Base-by-base conservation (phyloP, 2,329 filamentous ascomycete genomes). In the Lachnum nothofagi region DNA sequence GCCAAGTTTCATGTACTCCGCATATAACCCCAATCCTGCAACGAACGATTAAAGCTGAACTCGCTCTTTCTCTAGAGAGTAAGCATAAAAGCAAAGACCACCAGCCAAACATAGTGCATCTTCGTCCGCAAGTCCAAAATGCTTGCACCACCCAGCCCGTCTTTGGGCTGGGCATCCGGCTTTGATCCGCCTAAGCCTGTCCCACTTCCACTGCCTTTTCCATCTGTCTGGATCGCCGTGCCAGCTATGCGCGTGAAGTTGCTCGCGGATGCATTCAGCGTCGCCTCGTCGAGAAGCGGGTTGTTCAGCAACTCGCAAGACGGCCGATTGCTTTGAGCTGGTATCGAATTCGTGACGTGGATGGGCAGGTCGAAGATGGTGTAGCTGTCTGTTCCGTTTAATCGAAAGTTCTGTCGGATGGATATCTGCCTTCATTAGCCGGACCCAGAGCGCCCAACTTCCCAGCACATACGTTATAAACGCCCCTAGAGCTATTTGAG, bases 281-380 rank as follows among this genome's bases (percentile, higher is more conserved):
- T 65, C 9, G 72, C 70, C 17, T 72, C 69, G 1, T 70, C 62
- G 42, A 80, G 64, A 23, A 82, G 56, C 20, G 72, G 68, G 61
- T 82, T 82, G 53, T 75, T 68, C 35, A 82, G 60, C 1, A 61
- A 59, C 46, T 76, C 75, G 58, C 79, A 82, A 16, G 68, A 67
- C 1, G 71, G 68, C n/a, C 74, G 69, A 49, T 65, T 59, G 19
- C 65, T 65, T 17, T 62, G 60, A 25, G 66, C 62, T 7, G 70
- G 63, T 54, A 88, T 86, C 33, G 69, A 72, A 63, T 88, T 88
- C 5, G 82, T 85, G 31, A 87, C 77, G 3, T 75, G 73, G 56
- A 88, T 83, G 16, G 84, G 84, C 10, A 87, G 68, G 56, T 88
- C 81, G 58, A 86, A 86, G 46, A 88, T 77, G 7, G 83, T 86